These are phyloP conservation scores for Iberis pinnata DNA, from an alignment of 345 rosid genomes.

Conservation along the genomic window DNA sequence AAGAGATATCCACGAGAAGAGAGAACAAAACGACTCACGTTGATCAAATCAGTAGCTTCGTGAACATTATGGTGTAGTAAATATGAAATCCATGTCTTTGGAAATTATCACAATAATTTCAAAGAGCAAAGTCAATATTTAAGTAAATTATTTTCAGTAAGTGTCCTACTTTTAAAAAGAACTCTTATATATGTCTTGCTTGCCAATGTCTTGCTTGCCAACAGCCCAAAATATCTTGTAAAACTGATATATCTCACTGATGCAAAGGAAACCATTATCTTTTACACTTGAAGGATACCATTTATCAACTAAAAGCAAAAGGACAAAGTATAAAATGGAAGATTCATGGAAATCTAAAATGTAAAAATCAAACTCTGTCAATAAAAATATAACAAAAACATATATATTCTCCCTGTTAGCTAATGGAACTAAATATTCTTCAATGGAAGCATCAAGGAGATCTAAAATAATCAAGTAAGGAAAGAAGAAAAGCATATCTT, in stretches of 20 bases:
- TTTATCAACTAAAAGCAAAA: no score
- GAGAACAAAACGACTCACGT: conserved; percentile 36
- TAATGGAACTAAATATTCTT: no score
- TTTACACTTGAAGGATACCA: no score
- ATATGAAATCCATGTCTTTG: conserved; percentile 51
- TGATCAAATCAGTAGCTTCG: conserved; percentile 78
- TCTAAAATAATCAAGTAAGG: no score
- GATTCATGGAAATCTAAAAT: no score
- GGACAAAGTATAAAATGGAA: no score
- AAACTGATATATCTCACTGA: conserved; percentile 85
- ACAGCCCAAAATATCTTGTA: conserved; percentile 82
- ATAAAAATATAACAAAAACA: no score
- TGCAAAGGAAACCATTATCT: conserved; percentile 8
- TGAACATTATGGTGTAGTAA: conserved; percentile 69
- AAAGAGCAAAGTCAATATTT: conserved; percentile 2
- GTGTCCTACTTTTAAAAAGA: background rate
- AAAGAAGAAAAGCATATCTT: no score
- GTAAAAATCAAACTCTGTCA: no score
- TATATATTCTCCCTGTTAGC: no score
- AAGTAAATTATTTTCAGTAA: background rate
- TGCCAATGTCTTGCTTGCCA: conserved; percentile 72
- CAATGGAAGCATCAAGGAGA: no score
- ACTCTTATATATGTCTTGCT: conserved; percentile 53
- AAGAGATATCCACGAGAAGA: background rate
- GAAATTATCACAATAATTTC: conserved; percentile 39